Conservation (phyloP, 106 monocot species). For the Amphibolis antarctica region DNA sequence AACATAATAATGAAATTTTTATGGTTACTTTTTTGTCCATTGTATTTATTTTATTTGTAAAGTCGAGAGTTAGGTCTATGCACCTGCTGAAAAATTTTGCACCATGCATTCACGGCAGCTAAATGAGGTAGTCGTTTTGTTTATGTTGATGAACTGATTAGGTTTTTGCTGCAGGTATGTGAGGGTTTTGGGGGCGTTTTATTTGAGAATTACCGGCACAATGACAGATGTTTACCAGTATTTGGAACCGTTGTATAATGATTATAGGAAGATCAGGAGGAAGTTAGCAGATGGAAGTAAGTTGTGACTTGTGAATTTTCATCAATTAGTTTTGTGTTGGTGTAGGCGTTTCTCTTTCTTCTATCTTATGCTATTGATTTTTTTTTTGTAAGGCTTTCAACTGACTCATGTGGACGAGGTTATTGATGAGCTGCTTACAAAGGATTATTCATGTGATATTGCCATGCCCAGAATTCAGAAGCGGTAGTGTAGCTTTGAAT, state of each 20-base stretch:
- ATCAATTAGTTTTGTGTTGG: not conserved
- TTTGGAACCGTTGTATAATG: slow-evolving; percentile 87
- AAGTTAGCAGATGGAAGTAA: slow-evolving; percentile 65
- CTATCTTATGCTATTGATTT: not conserved
- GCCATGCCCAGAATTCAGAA: slow-evolving; percentile 81
- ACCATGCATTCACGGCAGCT: too few relatives aligned
- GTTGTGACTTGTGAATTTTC: not conserved
- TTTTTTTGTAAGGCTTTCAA: slow-evolving; percentile 30
- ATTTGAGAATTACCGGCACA: slow-evolving; percentile 66
- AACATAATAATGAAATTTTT: too few relatives aligned
- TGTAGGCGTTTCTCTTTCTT: not conserved
- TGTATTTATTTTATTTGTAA: too few relatives aligned
- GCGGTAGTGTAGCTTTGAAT: slow-evolving; percentile 22
- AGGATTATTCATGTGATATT: slow-evolving; percentile 82
- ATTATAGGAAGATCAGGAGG: slow-evolving; percentile 66
- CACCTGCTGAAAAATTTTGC: too few relatives aligned
- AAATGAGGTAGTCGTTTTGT: not conserved
- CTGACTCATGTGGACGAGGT: slow-evolving; percentile 88
- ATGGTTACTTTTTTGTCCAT: too few relatives aligned
- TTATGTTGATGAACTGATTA: not conserved
- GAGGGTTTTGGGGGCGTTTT: slow-evolving; percentile 76
- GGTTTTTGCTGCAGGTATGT: slow-evolving; percentile 52
- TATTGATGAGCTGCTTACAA: slow-evolving; percentile 79
- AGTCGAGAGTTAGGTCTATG: too few relatives aligned
- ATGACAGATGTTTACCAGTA: slow-evolving; percentile 88